Evolutionary conservation across 176 grass and related monocot genomes (phyloP).

Genomic region (Lolium perenne): DNA sequence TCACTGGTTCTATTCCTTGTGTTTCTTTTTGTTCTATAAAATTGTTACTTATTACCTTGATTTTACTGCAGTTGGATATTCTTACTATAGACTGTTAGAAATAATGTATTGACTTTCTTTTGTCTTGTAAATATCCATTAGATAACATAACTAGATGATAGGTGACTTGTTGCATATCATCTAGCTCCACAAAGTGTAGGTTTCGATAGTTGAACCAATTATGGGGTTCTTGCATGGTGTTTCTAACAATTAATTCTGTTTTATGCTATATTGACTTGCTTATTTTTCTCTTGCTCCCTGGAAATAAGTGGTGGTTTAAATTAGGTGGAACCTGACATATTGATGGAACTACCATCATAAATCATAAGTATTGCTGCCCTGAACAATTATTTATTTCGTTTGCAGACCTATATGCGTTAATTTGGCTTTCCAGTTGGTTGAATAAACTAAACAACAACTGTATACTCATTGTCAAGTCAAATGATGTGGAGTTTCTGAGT

Average conservation of each 20-base stretch:
- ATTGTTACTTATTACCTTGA: not conserved
- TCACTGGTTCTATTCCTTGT: not conserved
- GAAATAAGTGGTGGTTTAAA: constrained; percentile 14
- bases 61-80: not conserved
- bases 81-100: constrained; percentile 1
- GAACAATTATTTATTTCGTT: no score
- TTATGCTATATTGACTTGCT: constrained; percentile 31
- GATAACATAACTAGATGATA: not conserved
- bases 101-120: not conserved
- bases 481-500: no score
- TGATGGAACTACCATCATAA: no score
- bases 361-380: no score
- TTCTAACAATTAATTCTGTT: constrained; percentile 9
- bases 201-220: not conserved
- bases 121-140: not conserved
- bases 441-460: no score
- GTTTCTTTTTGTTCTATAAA: not conserved
- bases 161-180: not conserved
- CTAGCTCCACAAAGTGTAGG: not conserved
- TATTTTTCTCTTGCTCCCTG: not conserved
- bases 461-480: no score
- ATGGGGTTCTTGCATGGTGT: not conserved
- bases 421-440: no score
- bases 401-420: no score
- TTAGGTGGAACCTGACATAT: no score